Conservation (phyloP, 768 basidiomycete species). For the Phlebiopsis gigantea region DNA sequence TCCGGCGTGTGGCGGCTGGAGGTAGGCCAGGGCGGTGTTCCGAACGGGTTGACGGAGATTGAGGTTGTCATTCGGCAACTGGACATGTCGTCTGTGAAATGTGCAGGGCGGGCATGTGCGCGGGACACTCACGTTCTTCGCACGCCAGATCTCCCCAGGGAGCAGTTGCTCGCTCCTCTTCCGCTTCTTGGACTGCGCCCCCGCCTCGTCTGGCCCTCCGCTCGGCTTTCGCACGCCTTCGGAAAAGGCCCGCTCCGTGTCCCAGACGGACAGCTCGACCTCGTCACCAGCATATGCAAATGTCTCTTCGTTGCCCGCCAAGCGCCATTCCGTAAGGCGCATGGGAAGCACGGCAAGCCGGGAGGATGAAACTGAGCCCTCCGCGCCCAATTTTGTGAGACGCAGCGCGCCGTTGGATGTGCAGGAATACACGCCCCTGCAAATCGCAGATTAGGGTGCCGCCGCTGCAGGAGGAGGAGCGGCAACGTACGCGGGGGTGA, state of each 20-base stretch:
- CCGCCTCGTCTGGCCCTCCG: constrained; percentile 11
- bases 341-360: constrained; percentile 50
- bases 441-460: not conserved
- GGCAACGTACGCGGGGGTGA: constrained; percentile 41
- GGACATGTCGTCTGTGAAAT: not conserved
- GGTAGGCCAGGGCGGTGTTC: constrained; percentile 62
- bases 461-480: not conserved
- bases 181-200: constrained; percentile 42
- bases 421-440: constrained; percentile 57
- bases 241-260: constrained; percentile 53
- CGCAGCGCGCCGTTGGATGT: constrained; percentile 73
- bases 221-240: constrained; percentile 12
- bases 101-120: not conserved
- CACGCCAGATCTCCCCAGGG: constrained; percentile 77
- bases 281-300: constrained; percentile 87
- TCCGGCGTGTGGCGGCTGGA: constrained; percentile 30
- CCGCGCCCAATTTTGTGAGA: constrained; percentile 31
- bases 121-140: constrained; percentile 62
- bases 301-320: constrained; percentile 43
- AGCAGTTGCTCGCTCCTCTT: constrained; percentile 54
- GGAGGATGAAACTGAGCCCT: constrained; percentile 18
- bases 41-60: constrained; percentile 75
- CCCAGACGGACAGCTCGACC: constrained; percentile 80
- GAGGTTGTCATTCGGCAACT: constrained; percentile 72
- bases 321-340: constrained; percentile 62